Percentiles rank a stretch among this genome's conserved stretches.
Evolutionary conservation across 2,329 filamentous ascomycete species (phyloP).

Genomic region (Atkinsonella texensis): DNA sequence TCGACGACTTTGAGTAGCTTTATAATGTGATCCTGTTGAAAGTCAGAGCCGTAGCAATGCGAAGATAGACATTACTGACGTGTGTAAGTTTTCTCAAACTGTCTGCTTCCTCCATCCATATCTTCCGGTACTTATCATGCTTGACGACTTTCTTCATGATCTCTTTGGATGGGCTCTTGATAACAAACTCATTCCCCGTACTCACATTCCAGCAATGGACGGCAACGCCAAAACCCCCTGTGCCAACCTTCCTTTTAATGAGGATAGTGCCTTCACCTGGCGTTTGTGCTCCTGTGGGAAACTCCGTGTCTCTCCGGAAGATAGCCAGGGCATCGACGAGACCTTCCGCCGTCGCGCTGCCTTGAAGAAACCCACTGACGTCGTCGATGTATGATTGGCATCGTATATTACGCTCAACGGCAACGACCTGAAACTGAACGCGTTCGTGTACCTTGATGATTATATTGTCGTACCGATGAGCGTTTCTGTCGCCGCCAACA

Average conservation of each 20-base stretch:
- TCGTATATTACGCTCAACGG: constrained; percentile 2
- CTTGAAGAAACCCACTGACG: constrained; percentile 10
- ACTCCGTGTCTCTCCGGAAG: constrained; percentile 4
- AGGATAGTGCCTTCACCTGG: constrained; percentile 7
- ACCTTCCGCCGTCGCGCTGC: constrained; percentile 7
- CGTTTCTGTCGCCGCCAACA: constrained; percentile 9
- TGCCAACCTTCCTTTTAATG: constrained; percentile 8
- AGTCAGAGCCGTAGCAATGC: neutral
- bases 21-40: constrained; percentile 10
- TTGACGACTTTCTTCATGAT: neutral
- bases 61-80: constrained; percentile 7
- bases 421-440: constrained; percentile 8
- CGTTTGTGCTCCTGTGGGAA: constrained; percentile 7
- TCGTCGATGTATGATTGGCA: constrained; percentile 11
- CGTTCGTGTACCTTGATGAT: constrained; percentile 3
- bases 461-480: constrained; percentile 2
- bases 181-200: constrained; percentile 10
- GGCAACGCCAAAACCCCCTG: constrained; percentile 11
- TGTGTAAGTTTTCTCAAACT: constrained; percentile 12
- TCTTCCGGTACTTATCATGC: neutral
- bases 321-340: constrained; percentile 8
- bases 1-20: constrained; percentile 3
- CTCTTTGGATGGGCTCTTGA: constrained; percentile 11
- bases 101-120: constrained; percentile 11
- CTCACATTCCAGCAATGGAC: constrained; percentile 14